Evolutionary conservation across 768 basidiomycete genomes (phyloP), one percentile per base, ranked within the genome.

Genomic region (Phanerodontia chrysosporium): DNA sequence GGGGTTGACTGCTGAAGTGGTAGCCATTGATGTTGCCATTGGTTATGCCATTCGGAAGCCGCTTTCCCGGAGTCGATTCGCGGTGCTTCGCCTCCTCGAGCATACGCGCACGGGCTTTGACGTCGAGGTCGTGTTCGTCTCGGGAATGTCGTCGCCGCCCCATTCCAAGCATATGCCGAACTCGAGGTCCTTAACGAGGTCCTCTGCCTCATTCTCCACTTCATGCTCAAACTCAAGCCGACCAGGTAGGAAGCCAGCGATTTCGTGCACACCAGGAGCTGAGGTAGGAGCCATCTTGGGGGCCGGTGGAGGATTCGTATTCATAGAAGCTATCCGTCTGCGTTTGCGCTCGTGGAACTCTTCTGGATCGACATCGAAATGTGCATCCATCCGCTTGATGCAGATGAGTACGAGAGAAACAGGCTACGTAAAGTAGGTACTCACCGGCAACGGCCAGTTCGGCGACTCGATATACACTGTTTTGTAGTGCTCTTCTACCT

Each of bases 211-310:
- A 70, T 99, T 97, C 68, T 98, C 95, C 4, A 93, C 75, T 72
- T 99, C 96, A 65, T 95, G 95, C 69, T 99, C 96, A 69, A 99
- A 99, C 72, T 99, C 96, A 35, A 99, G 80, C n/a, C 96, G 87
- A 16, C 96, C 96, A 9, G 96, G 96, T 69, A 99, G 87, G 75
- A 89, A 98, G 0, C 89, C 89, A 16, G 89, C 85, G 42, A 98
- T 82, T 74, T 99, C 96, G 70, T 98, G 96, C 16, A 92, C 85
- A 3, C 85, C 92, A 2, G 96, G 96, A 0, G 89, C 85, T 6
- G 96, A 98, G 6, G 90, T 92, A 3, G 95, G 89, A 1, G 89
- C 80, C 1, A 85, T 79, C 68, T 92, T 92, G 29, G 87, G 83
- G 48, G 84, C 76, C 16, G 83, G 76, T 7, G 77, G 77, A 5